Evolutionary conservation across 257 asterid species (phyloP).

Genomic region (Datura wrightii): DNA sequence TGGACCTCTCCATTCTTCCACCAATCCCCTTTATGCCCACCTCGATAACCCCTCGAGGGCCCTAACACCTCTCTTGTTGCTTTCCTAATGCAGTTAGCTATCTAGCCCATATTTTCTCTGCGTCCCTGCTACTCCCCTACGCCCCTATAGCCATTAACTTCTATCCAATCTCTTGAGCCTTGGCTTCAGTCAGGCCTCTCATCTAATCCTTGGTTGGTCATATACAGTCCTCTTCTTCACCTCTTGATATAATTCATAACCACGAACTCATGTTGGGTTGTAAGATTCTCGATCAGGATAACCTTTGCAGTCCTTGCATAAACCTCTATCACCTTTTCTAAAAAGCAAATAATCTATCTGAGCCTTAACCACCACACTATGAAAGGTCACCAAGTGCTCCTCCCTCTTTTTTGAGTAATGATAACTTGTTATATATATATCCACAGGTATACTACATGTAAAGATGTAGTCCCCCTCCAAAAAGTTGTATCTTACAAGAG

Average conservation of each 20-base stretch:
- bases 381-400: background rate
- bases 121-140: background rate
- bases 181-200: background rate
- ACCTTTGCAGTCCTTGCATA: background rate
- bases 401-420: too few species aligned
- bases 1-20: background rate
- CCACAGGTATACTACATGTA: too few species aligned
- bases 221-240: background rate
- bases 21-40: background rate
- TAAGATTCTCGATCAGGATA: background rate
- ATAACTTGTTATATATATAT: too few species aligned
- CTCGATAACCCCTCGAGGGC: background rate
- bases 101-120: background rate
- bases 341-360: background rate
- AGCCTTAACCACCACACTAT: background rate
- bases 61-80: background rate
- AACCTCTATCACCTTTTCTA: background rate
- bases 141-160: background rate
- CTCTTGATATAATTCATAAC: background rate
- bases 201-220: background rate
- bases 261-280: background rate
- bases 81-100: background rate
- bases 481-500: too few species aligned
- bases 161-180: background rate
- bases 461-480: too few species aligned